Conservation (phyloP, 768 basidiomycete species). For the Rhodotorula taiwanensis region DNA sequence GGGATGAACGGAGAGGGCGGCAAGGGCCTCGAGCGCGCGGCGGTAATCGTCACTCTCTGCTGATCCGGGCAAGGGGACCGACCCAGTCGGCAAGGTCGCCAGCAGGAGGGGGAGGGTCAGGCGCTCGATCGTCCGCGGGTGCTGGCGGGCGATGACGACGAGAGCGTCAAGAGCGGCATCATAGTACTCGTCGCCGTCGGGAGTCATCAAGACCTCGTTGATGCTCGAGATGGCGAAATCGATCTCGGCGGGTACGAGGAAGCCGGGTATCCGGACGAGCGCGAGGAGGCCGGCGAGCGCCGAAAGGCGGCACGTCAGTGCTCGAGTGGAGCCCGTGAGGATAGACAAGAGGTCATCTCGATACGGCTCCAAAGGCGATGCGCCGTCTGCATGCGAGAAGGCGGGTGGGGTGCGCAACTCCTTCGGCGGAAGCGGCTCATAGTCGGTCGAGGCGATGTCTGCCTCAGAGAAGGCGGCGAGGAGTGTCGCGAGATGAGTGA, state of each 20-base stretch:
- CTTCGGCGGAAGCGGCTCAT: not conserved
- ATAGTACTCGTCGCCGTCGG: slow-evolving; percentile 33
- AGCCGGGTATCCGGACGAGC: slow-evolving; percentile 57
- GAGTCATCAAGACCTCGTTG: slow-evolving; percentile 56
- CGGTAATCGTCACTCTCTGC: slow-evolving; percentile 55
- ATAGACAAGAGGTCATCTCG: slow-evolving; percentile 49
- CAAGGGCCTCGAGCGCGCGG: slow-evolving; percentile 50
- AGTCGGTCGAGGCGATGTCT: not conserved
- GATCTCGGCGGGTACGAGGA: slow-evolving; percentile 66
- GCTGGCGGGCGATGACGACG: slow-evolving; percentile 35
- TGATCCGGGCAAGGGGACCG: slow-evolving; percentile 54
- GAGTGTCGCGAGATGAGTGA: slow-evolving; percentile 29
- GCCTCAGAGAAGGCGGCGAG: slow-evolving; percentile 17
- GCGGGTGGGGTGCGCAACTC: not conserved
- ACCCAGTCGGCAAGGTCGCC: slow-evolving; percentile 59
- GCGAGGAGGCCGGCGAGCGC: slow-evolving; percentile 62
- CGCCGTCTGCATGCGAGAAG: slow-evolving; percentile 2
- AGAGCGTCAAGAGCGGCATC: slow-evolving; percentile 42
- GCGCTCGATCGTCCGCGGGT: slow-evolving; percentile 50
- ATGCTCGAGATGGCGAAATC: slow-evolving; percentile 70
- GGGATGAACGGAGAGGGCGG: slow-evolving; percentile 59
- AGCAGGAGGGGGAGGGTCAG: slow-evolving; percentile 78
- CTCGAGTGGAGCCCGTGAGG: slow-evolving; percentile 52
- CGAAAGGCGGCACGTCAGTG: slow-evolving; percentile 51
- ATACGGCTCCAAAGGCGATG: slow-evolving; percentile 20